phyloP scores from a whole-genome alignment of 2,329 filamentous ascomycete genomes.

The Calonectria fujianensis region DNA sequence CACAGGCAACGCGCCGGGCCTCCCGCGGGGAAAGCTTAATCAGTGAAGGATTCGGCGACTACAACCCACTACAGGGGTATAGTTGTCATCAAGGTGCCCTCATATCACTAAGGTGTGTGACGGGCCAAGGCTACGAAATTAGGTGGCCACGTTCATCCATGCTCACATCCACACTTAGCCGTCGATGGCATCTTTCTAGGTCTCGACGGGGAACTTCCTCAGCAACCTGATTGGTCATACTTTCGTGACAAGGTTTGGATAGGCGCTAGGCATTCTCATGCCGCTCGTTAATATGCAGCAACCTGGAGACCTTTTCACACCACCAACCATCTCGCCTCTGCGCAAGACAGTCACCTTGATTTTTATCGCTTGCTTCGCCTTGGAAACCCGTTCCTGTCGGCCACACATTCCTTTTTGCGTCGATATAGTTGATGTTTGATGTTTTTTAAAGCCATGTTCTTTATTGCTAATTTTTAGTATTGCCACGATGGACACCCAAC shows the following conservation, averaged over 20 bases:
- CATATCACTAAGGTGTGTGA: neutral
- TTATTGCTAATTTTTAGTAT: constrained; percentile 24
- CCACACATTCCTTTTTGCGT: neutral
- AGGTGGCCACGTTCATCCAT: neutral
- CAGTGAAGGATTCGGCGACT: neutral
- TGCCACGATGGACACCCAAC: neutral
- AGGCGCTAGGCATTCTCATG: neutral
- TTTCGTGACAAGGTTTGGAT: neutral
- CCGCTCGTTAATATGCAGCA: neutral
- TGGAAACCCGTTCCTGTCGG: neutral
- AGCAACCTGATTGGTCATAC: neutral
- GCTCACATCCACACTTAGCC: constrained; percentile 3
- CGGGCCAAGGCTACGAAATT: neutral
- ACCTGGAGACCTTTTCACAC: neutral
- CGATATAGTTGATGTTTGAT: neutral
- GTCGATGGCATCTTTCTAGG: neutral
- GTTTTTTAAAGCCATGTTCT: constrained; percentile 2
- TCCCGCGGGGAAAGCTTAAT: constrained; percentile 5
- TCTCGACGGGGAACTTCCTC: neutral
- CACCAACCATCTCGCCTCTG: neutral
- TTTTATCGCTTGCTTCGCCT: neutral
- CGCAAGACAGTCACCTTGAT: neutral
- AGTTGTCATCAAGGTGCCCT: neutral
- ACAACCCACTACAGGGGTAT: neutral
- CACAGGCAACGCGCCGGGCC: neutral